phyloP scores from a whole-genome alignment of 2,329 filamentous ascomycete species.

The Hirsutella rhossiliensis region DNA sequence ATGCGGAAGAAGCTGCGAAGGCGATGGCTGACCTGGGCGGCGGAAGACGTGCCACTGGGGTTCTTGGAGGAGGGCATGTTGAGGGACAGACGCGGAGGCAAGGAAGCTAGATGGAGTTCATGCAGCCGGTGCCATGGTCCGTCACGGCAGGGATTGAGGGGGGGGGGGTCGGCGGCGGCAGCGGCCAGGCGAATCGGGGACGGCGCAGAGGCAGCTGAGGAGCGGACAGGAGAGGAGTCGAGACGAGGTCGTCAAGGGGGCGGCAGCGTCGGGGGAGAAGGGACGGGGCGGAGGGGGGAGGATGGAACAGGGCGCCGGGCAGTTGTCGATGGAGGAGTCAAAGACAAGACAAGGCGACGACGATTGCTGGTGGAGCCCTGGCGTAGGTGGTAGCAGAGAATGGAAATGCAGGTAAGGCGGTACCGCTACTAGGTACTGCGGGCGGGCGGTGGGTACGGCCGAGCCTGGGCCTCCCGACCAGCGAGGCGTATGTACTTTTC shows the following conservation, averaged over 20 bases:
- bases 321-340: constrained; percentile 1
- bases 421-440: too few species aligned
- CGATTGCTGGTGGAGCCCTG: background rate
- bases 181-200: background rate
- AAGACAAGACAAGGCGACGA: background rate
- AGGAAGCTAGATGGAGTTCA: constrained; percentile 10
- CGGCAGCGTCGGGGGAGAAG: background rate
- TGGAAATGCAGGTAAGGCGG: too few species aligned
- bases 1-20: constrained; percentile 63
- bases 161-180: background rate
- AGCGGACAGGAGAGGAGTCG: background rate
- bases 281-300: background rate
- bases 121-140: constrained; percentile 26
- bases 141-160: constrained; percentile 7
- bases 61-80: constrained; percentile 43
- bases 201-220: background rate
- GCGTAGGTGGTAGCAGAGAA: background rate
- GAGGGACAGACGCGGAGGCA: constrained; percentile 3
- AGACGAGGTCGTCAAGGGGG: background rate
- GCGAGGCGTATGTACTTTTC: too few species aligned
- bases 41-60: constrained; percentile 27
- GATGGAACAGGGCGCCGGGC: background rate
- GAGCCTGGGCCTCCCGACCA: too few species aligned
- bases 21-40: constrained; percentile 54
- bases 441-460: too few species aligned